Conservation (phyloP, 352 stramenopile genomes). For the Globisporangium cystogenes region DNA sequence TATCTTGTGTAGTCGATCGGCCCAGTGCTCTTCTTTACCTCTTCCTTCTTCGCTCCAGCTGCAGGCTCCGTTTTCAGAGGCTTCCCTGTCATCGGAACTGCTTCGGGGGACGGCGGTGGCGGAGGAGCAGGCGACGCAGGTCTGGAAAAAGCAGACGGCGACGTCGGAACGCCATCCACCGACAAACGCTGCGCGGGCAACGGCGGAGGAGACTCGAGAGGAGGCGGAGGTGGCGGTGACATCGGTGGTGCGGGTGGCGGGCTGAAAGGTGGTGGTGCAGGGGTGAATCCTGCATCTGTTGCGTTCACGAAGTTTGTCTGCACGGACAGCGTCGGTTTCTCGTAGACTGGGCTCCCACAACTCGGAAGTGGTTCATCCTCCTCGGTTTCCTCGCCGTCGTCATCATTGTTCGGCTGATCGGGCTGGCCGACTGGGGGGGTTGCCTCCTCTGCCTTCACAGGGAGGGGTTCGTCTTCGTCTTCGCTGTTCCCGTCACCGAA, state of each 20-base stretch:
- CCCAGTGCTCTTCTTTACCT: slow-evolving; percentile 7
- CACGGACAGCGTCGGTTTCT: neutral
- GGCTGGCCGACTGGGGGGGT: neutral
- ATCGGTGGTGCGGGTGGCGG: slow-evolving; percentile 41
- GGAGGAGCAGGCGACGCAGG: slow-evolving; percentile 21
- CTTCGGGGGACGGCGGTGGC: neutral
- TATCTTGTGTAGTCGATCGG: slow-evolving; percentile 76
- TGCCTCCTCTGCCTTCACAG: slow-evolving; percentile 14
- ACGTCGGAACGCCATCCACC: slow-evolving; percentile 19
- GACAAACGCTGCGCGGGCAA: slow-evolving; percentile 9
- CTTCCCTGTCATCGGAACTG: neutral
- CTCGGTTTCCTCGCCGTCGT: slow-evolving; percentile 44
- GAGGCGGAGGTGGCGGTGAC: slow-evolving; percentile 37
- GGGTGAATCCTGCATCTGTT: too few species aligned
- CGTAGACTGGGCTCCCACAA: neutral
- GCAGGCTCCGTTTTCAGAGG: neutral
- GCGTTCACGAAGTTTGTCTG: neutral
- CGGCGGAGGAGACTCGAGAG: slow-evolving; percentile 15
- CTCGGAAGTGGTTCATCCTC: slow-evolving; percentile 54
- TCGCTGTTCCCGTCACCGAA: slow-evolving; percentile 52
- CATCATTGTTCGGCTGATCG: slow-evolving; percentile 7
- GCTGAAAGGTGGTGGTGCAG: slow-evolving; percentile 14
- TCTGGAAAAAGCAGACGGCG: slow-evolving; percentile 31
- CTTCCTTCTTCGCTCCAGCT: neutral
- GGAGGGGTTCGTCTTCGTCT: slow-evolving; percentile 64